phyloP scores from a whole-genome alignment of 1,284 basidiomycete genomes.

The Trichosporon faecale region DNA sequence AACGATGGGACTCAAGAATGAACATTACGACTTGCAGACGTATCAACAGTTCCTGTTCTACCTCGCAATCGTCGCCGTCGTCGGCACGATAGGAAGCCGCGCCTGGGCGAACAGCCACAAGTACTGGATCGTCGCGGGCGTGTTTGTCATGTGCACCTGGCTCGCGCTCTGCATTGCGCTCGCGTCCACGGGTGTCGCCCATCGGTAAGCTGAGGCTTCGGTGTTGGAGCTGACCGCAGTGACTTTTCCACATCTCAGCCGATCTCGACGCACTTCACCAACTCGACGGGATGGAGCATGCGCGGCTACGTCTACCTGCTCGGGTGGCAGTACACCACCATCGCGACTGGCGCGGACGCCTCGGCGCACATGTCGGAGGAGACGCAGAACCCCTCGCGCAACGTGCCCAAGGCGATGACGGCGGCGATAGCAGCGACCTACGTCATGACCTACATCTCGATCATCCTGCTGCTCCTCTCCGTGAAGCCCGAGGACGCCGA shows the following conservation, averaged over 20 bases:
- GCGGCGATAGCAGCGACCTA: slow-evolving; percentile 40
- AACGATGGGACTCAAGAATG: slow-evolving; percentile 40
- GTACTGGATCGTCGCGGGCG: slow-evolving; percentile 43
- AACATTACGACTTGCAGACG: slow-evolving; percentile 29
- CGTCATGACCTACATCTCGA: slow-evolving; percentile 46
- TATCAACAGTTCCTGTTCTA: slow-evolving; percentile 47
- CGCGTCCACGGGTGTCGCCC: slow-evolving; percentile 32
- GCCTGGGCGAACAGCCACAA: slow-evolving; percentile 41
- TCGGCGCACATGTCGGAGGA: slow-evolving; percentile 47
- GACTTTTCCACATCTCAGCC: slow-evolving; percentile 13
- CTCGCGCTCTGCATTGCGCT: slow-evolving; percentile 42
- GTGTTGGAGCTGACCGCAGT: background rate
- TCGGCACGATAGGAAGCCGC: slow-evolving; percentile 41
- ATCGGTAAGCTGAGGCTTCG: slow-evolving; percentile 23
- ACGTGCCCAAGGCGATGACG: slow-evolving; percentile 50
- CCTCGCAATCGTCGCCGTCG: slow-evolving; percentile 40
- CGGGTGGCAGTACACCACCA: slow-evolving; percentile 46
- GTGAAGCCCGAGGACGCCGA: slow-evolving; percentile 38
- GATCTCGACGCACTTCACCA: slow-evolving; percentile 31
- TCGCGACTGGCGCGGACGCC: slow-evolving; percentile 40
- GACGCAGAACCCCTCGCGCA: slow-evolving; percentile 49
- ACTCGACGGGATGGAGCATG: slow-evolving; percentile 36
- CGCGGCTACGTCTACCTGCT: slow-evolving; percentile 45
- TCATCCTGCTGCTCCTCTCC: slow-evolving; percentile 43
- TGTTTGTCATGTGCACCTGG: slow-evolving; percentile 33